Evolutionary conservation across 2,329 filamentous ascomycete genomes (phyloP), one percentile per base, ranked within the genome.

Genomic region (Scorias spongiosa): DNA sequence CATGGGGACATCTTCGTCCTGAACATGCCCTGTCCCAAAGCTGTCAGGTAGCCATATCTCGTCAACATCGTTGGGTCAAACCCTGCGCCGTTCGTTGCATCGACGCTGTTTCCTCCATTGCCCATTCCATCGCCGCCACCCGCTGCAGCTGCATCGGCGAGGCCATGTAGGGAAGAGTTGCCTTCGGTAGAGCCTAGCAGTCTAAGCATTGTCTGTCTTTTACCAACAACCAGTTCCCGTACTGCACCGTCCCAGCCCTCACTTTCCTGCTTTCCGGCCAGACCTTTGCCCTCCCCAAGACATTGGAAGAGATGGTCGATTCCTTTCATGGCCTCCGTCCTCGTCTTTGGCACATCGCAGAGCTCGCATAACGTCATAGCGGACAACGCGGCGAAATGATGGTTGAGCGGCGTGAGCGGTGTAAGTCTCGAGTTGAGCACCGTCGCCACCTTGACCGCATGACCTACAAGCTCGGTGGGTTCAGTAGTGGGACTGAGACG

Each of bases 331-430:
- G 78, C 78, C 49, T 79, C 75, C 5, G 76, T 72, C 39, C 68
- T 70, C 2, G 72, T 75, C 47, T 64, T 66, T 8, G 76, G 70
- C 8, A 72, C 61, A 51, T 72, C 74, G 29, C 64, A 63, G 29
- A 84, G 66, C 49, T 80, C 75, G 40, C 75, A 61, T 3, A 86
- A 64, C n/a, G 74, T 72, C 54, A 82, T 65, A 10, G 73, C 66
- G 1, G 72, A 69, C 9, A 84, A 66, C 10, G 70, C 71, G 43
- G 72, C 71, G 50, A 81, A 80, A 55, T 85, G 78, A 54, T 84
- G 77, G 44, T 76, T 77, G 39, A 85, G 63, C 0, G 81, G 80
- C 43, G 71, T 79, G 39, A 75, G 64, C 7, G 78, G 62, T 40
- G 72, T 70, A 3, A 69, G 59, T 36, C 74, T 73, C 28, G 66